Conservation (phyloP, 768 basidiomycete species). For the Candolleomyces eurysporus region DNA sequence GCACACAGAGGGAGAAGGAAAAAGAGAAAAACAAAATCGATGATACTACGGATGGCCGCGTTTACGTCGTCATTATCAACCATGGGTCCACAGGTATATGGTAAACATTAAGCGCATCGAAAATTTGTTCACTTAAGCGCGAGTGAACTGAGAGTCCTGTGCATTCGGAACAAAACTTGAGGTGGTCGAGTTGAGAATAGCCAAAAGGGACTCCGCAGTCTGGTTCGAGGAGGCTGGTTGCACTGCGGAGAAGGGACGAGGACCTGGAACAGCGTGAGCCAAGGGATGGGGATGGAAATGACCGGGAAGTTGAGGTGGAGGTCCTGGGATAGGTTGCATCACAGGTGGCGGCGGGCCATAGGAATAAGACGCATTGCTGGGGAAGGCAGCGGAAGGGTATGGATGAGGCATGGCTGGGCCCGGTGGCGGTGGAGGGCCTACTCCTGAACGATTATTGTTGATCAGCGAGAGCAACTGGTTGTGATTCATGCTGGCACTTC, state of each 20-base stretch:
- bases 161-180: not conserved
- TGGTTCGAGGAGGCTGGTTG: slow-evolving; percentile 11
- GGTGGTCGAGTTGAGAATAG: slow-evolving; percentile 22
- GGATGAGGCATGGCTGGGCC: slow-evolving; percentile 17
- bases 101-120: not conserved
- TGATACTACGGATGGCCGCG: not conserved
- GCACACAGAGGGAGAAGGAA: not conserved
- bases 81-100: not conserved
- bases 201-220: slow-evolving; percentile 22
- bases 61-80: not conserved
- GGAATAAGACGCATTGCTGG: not conserved
- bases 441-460: slow-evolving; percentile 28
- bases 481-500: slow-evolving; percentile 51
- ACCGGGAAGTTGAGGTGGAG: slow-evolving; percentile 8
- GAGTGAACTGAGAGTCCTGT: not conserved
- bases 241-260: slow-evolving; percentile 14
- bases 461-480: slow-evolving; percentile 46
- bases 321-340: slow-evolving; percentile 6
- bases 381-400: not conserved
- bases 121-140: not conserved
- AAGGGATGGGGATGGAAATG: not conserved
- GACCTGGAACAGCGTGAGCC: slow-evolving; percentile 8
- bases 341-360: not conserved
- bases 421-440: slow-evolving; percentile 14
- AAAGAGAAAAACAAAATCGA: not conserved